phyloP scores from a whole-genome alignment of 78 protist species.

The Creolimax fragrantissima region DNA sequence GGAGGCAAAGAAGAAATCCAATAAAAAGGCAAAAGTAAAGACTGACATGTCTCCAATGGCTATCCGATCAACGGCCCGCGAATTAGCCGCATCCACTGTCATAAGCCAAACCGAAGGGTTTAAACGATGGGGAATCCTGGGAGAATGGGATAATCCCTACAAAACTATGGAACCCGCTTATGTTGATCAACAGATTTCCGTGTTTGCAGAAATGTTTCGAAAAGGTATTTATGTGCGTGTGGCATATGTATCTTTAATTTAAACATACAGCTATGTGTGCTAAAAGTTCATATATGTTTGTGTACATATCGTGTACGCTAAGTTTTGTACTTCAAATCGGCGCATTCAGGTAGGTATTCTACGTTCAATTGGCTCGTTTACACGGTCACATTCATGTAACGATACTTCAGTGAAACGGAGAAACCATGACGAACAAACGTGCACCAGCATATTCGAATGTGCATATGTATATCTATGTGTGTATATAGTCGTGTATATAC shows the following conservation, averaged over 20 bases:
- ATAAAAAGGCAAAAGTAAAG: not conserved
- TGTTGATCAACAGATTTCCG: conserved; percentile 67
- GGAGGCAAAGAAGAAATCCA: conserved; percentile 8
- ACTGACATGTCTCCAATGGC: not conserved
- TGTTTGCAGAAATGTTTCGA: conserved; percentile 51
- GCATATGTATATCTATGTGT: too few species aligned
- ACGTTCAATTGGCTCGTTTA: too few species aligned
- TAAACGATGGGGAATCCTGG: conserved; percentile 52
- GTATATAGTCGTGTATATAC: not conserved
- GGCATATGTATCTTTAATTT: not conserved
- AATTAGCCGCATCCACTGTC: conserved; percentile 42
- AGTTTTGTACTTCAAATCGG: too few species aligned
- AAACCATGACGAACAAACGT: too few species aligned
- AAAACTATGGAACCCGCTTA: conserved; percentile 63
- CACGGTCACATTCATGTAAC: too few species aligned
- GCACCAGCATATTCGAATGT: too few species aligned
- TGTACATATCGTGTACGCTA: too few species aligned
- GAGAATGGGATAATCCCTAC: conserved; percentile 73
- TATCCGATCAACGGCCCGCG: conserved; percentile 45
- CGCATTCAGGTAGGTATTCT: too few species aligned
- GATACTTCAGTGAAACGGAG: too few species aligned
- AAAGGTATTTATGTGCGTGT: conserved; percentile 32
- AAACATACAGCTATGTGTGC: not conserved
- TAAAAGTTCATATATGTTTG: too few species aligned
- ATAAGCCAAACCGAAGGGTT: conserved; percentile 33